Conservation (phyloP, 805 yeast genomes). For the Komagataella pastoris region DNA sequence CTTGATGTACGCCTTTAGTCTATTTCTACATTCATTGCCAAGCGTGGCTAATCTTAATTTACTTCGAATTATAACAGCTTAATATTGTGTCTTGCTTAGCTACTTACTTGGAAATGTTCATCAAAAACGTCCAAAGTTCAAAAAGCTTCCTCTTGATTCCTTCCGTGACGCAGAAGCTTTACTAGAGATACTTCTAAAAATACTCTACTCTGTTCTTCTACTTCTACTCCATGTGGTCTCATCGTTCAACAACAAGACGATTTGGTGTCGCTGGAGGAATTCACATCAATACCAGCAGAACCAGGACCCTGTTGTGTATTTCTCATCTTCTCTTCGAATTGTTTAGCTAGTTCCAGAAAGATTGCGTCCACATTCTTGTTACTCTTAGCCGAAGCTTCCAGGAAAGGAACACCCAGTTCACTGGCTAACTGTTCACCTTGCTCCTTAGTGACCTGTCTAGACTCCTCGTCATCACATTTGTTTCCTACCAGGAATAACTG, state of each 20-base stretch:
- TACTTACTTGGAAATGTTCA: background rate
- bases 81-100: background rate
- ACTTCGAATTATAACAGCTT: background rate
- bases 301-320: constrained; percentile 7
- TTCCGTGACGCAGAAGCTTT: background rate
- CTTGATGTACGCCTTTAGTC: background rate
- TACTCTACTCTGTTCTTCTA: background rate
- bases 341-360: constrained; percentile 76
- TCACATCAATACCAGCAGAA: constrained; percentile 13
- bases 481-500: constrained; percentile 91
- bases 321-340: constrained; percentile 70
- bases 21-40: background rate
- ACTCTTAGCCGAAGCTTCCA: constrained; percentile 94
- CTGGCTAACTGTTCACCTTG: constrained; percentile 86
- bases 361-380: constrained; percentile 86
- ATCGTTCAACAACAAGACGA: constrained; percentile 15
- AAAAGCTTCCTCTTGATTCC: background rate
- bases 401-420: constrained; percentile 78
- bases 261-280: constrained; percentile 7
- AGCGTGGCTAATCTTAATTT: background rate
- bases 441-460: constrained; percentile 77
- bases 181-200: background rate
- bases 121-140: background rate
- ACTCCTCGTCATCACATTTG: constrained; percentile 82
- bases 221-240: background rate